Evolutionary conservation across 2,329 filamentous ascomycete genomes (phyloP).

Genomic region (Aureobasidium sp.): DNA sequence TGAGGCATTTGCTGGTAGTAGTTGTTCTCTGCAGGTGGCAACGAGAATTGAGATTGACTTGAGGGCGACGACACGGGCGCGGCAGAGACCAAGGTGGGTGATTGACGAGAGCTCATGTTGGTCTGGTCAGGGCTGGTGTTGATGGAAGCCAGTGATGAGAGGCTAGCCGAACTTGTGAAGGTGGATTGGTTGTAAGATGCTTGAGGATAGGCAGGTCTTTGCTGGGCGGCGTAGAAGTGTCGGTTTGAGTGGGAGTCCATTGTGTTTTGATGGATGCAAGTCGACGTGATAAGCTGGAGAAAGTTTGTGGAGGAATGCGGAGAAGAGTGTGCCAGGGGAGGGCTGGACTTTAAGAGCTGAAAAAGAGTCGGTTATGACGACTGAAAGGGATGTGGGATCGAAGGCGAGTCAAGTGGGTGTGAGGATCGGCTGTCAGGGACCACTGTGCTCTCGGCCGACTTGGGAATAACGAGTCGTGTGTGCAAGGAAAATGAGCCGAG

Average conservation of each 20-base stretch:
- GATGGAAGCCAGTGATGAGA: slow-evolving; percentile 32
- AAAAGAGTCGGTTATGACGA: slow-evolving; percentile 9
- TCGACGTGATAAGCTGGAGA: slow-evolving; percentile 7
- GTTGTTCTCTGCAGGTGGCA: slow-evolving; percentile 20
- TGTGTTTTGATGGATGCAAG: background rate
- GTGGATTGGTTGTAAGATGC: slow-evolving; percentile 26
- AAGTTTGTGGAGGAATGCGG: slow-evolving; percentile 15
- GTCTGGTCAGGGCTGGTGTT: slow-evolving; percentile 19
- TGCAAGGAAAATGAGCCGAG: slow-evolving; percentile 5
- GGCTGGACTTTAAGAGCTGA: slow-evolving; percentile 7
- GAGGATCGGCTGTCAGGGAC: slow-evolving; percentile 2
- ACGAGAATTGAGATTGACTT: slow-evolving; percentile 25
- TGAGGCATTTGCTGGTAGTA: slow-evolving; percentile 24
- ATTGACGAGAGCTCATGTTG: slow-evolving; percentile 24
- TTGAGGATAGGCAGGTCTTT: slow-evolving; percentile 32
- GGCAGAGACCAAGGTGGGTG: slow-evolving; percentile 30
- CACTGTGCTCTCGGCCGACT: slow-evolving; percentile 3
- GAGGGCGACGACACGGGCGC: slow-evolving; percentile 28
- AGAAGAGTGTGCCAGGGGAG: slow-evolving; percentile 7
- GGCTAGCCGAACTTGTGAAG: slow-evolving; percentile 38
- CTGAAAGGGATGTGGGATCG: background rate
- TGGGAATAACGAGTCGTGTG: slow-evolving; percentile 10
- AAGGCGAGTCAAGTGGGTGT: background rate
- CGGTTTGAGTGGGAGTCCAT: slow-evolving; percentile 15
- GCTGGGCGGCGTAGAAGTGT: slow-evolving; percentile 14